Evolutionary conservation across 768 basidiomycete genomes (phyloP).

Genomic region (Hydnum rufescens): DNA sequence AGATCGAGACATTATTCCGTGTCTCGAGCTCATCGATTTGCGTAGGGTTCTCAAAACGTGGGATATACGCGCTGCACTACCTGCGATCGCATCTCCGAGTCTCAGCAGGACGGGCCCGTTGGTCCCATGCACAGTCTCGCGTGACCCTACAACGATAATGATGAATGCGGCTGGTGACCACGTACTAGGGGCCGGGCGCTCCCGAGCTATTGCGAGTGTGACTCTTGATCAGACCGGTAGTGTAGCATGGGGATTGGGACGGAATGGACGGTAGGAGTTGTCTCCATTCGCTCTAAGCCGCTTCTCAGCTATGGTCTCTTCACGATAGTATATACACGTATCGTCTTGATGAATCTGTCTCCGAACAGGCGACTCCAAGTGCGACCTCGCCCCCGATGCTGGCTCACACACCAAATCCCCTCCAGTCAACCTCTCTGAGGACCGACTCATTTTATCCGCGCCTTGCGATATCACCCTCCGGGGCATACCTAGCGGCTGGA

Average conservation of each 20-base stretch:
- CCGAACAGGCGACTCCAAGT: neutral
- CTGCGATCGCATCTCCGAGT: neutral
- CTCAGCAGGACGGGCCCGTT: neutral
- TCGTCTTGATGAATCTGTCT: neutral
- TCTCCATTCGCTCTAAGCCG: neutral
- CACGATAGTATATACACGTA: neutral
- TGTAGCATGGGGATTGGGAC: neutral
- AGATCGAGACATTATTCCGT: too few species aligned
- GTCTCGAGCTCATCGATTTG: neutral
- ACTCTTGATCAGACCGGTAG: neutral
- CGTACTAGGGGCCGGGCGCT: neutral
- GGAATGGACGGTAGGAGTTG: neutral
- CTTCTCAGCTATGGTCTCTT: neutral
- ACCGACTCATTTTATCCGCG: conserved; percentile 7
- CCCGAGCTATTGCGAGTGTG: neutral
- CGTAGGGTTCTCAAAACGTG: neutral
- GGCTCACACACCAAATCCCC: conserved; percentile 1
- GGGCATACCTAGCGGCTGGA: conserved; percentile 5
- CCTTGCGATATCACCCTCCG: conserved; percentile 6
- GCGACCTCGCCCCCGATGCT: neutral
- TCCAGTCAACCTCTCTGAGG: neutral
- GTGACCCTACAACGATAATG: neutral
- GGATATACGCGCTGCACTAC: neutral
- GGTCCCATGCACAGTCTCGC: neutral
- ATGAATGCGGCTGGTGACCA: neutral